Percentiles rank a stretch among this genome's conserved stretches.
Conservation (phyloP, 345 rosid species). For the Citrus australasica region DNA sequence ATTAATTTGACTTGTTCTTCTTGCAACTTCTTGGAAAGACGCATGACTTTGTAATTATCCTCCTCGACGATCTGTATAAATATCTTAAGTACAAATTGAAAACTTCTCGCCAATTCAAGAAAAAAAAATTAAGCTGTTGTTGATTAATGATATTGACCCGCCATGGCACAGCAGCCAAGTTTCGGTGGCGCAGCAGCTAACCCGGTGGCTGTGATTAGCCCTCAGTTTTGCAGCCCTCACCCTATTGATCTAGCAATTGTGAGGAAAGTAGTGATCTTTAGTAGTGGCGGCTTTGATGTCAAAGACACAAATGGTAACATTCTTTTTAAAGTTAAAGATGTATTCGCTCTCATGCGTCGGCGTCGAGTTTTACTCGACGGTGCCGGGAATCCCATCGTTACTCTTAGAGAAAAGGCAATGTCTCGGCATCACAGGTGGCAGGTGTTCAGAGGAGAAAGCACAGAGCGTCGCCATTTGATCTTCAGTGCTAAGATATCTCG, state of each 20-base stretch:
- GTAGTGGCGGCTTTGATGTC: slow-evolving; percentile 35
- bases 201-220: slow-evolving; percentile 1
- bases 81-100: no score
- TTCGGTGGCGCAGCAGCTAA: no score
- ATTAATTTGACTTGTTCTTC: no score
- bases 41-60: no score
- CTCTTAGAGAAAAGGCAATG: slow-evolving; percentile 31
- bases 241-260: slow-evolving; percentile 34
- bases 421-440: slow-evolving; percentile 22
- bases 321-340: slow-evolving; percentile 31
- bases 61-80: no score
- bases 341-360: slow-evolving; percentile 11
- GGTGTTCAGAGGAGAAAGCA: slow-evolving; percentile 26
- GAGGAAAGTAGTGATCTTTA: slow-evolving; percentile 30
- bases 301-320: slow-evolving; percentile 35
- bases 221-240: slow-evolving; percentile 29
- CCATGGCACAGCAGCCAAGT: slow-evolving; percentile 1
- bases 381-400: slow-evolving; percentile 27
- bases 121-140: no score
- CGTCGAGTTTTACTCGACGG: slow-evolving; percentile 26
- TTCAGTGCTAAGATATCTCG: slow-evolving; percentile 15
- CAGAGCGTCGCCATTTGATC: slow-evolving; percentile 8
- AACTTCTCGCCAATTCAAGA: no score
- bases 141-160: no score
- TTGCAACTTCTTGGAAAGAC: no score